Base-by-base conservation (phyloP, 2,329 filamentous ascomycete species). In the Botrytis fragariae region DNA sequence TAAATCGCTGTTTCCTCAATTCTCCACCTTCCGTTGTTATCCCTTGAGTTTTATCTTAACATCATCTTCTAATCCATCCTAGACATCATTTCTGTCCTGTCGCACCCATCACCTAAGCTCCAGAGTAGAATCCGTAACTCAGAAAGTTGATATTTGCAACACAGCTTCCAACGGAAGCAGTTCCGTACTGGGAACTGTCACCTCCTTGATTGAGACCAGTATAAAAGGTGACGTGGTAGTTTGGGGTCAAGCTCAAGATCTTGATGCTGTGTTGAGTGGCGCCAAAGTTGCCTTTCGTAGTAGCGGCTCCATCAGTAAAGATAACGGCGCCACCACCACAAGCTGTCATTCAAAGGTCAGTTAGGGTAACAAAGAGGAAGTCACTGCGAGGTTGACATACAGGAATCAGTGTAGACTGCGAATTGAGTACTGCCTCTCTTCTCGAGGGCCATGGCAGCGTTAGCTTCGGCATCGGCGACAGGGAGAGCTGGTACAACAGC, bases 331-430 rank as follows among this genome's bases (percentile, higher is more conserved):
- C 67, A 14, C 67, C 67, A n/a, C 37, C 37, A 9, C 67, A 69
- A 18, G 67, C 67, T 69, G 22, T 35, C 12, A 48, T 42, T 25
- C 16, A 32, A 39, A 14, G 10, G 54, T 59, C 45, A 57, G 29
- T 69, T n/a, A 14, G 1, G 4, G 39, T 6, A 20, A 12, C 2
- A 8, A n/a, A 3, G 9, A n/a, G 10, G 10, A 44, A 16, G 35
- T 35, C 1, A 8, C n/a, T 44, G 5, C 7, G 37, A 59, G n/a
- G 8, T 14, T 32, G 35, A 60, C 67, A n/a, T 61, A 61, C 67
- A n/a, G 4, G 67, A 69, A 18, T 69, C 67, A 8, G 67, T 69
- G 39, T 69, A 69, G n/a, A 69, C 67, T 18, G 67, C 37, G 29
- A 69, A 69, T 60, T 44, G 37, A n/a, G 67, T 35, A 44, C 67